These are phyloP conservation scores for Colletotrichum chlorophyti DNA, from an alignment of 2,329 filamentous ascomycete species.

Conservation along the genomic window DNA sequence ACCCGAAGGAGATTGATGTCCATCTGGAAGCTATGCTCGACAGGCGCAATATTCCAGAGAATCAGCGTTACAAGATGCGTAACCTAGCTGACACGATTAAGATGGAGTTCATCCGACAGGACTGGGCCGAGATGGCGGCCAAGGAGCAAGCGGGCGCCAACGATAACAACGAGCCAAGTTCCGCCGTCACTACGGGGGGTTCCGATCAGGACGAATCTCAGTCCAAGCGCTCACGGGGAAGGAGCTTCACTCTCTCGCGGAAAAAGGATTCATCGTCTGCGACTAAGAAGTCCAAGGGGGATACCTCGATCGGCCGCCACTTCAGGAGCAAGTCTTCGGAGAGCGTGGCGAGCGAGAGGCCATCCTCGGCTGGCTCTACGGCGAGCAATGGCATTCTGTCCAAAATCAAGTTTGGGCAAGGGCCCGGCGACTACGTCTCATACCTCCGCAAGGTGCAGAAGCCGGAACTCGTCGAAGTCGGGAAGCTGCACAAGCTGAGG, in stretches of 20 bases:
- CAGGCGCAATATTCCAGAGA: conserved; percentile 89
- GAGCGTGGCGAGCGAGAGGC: conserved; percentile 68
- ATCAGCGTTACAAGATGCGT: conserved; percentile 94
- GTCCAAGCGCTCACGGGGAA: conserved; percentile 69
- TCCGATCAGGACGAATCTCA: conserved; percentile 51
- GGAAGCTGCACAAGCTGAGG: conserved; percentile 91
- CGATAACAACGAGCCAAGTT: conserved; percentile 44
- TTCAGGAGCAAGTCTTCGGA: conserved; percentile 77
- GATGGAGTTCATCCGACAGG: conserved; percentile 91
- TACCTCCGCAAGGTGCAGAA: conserved; percentile 84
- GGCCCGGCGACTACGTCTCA: conserved; percentile 83
- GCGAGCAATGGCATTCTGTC: conserved; percentile 66
- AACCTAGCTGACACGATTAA: conserved; percentile 89
- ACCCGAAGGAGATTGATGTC: conserved; percentile 61
- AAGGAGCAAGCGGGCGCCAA: conserved; percentile 52
- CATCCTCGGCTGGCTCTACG: conserved; percentile 57
- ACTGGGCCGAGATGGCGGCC: conserved; percentile 74
- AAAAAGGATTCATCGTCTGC: conserved; percentile 62
- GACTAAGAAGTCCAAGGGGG: conserved; percentile 76
- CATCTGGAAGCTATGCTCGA: conserved; percentile 74
- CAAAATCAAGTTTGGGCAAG: conserved; percentile 76
- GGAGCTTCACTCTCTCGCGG: conserved; percentile 80
- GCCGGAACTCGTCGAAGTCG: conserved; percentile 88
- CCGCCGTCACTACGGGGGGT: conserved; percentile 39
- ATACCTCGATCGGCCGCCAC: conserved; percentile 65